phyloP scores from a whole-genome alignment of 2,329 filamentous ascomycete species.

The Parasarocladium wereldwijsianum region DNA sequence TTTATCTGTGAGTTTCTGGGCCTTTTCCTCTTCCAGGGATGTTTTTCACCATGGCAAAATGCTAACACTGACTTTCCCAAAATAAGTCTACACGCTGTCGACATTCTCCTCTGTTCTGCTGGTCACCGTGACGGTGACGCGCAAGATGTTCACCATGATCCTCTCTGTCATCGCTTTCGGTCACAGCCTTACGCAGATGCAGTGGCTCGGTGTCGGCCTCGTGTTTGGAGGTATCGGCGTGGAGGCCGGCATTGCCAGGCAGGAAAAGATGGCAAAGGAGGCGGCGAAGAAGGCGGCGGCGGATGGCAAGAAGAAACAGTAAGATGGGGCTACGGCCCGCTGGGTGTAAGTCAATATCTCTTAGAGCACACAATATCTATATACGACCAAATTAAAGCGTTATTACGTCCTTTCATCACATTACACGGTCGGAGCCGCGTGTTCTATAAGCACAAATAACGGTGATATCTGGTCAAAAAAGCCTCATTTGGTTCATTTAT shows the following conservation, averaged over 20 bases:
- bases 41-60: not conserved
- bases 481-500: too few relatives aligned
- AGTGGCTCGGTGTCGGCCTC: constrained; percentile 82
- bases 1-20: constrained; percentile 60
- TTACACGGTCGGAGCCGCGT: too few relatives aligned
- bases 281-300: constrained; percentile 33
- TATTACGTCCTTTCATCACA: too few relatives aligned
- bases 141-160: constrained; percentile 99
- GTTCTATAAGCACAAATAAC: too few relatives aligned
- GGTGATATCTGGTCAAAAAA: too few relatives aligned
- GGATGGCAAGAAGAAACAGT: constrained; percentile 14
- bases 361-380: too few relatives aligned
- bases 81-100: constrained; percentile 84
- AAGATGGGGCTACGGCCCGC: too few relatives aligned
- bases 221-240: constrained; percentile 94
- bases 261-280: constrained; percentile 71
- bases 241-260: constrained; percentile 66
- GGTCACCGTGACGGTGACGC: constrained; percentile 90
- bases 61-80: constrained; percentile 8
- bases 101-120: constrained; percentile 85
- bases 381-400: too few relatives aligned
- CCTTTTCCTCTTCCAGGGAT: constrained; percentile 2
- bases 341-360: too few relatives aligned
- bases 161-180: constrained; percentile 91
- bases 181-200: constrained; percentile 71